A percentile compares a stretch with the other conserved stretches of the same genome.
Evolutionary conservation across 257 asterid species (phyloP).

Genomic region (Euphrasia confusa): DNA sequence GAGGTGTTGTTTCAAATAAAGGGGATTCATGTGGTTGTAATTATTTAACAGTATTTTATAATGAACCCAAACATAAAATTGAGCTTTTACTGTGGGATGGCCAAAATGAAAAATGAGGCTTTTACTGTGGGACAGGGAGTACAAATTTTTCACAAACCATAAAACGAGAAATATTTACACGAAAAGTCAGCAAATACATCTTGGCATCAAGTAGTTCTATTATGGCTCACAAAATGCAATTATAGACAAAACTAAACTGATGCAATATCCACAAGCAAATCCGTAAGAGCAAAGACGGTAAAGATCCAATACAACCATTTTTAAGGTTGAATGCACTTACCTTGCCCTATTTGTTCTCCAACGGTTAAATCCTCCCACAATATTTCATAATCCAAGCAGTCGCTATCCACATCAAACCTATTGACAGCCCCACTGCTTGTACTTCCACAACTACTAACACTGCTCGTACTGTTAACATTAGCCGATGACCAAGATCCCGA

Average conservation of each 20-base stretch:
- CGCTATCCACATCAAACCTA: slow-evolving; percentile 66
- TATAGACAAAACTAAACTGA: not conserved
- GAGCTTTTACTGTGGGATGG: no score
- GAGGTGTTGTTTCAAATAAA: no score
- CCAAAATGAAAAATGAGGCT: no score
- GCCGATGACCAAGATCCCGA: slow-evolving; percentile 79
- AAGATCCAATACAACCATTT: slow-evolving; percentile 7
- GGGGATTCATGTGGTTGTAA: no score
- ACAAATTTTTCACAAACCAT: slow-evolving; percentile 10
- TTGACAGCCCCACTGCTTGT: slow-evolving; percentile 64
- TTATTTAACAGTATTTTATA: no score
- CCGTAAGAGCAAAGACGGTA: not conserved
- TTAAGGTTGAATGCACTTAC: slow-evolving; percentile 35
- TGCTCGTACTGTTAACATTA: slow-evolving; percentile 83
- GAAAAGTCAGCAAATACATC: not conserved
- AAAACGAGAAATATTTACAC: slow-evolving; percentile 9
- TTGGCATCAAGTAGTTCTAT: slow-evolving; percentile 4
- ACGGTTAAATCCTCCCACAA: slow-evolving; percentile 93
- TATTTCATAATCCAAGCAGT: slow-evolving; percentile 83
- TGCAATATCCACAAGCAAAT: not conserved
- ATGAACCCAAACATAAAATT: not conserved
- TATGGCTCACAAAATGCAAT: not conserved
- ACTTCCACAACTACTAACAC: slow-evolving; percentile 89
- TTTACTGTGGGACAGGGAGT: not conserved
- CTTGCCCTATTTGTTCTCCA: slow-evolving; percentile 96